Evolutionary conservation across 2,329 filamentous ascomycete species (phyloP).

Genomic region (Cladosporium sp.): DNA sequence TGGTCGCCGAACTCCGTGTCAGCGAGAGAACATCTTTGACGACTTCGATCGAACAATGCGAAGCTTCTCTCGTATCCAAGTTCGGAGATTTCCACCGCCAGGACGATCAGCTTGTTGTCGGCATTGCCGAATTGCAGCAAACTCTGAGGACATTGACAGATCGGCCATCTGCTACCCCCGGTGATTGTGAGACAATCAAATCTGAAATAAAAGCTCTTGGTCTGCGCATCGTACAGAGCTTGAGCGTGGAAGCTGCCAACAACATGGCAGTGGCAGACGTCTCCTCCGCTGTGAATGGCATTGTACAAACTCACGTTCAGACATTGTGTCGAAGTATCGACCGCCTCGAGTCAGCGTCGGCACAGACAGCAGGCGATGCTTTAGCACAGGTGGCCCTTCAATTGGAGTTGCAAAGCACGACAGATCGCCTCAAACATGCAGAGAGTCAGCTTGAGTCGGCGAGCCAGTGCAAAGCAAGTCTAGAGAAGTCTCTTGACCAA

Average conservation of each 20-base stretch:
- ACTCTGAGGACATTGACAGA: background rate
- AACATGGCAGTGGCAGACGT: background rate
- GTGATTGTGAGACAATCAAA: background rate
- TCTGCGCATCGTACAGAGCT: background rate
- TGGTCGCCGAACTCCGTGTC: background rate
- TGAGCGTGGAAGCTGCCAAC: background rate
- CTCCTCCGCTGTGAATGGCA: background rate
- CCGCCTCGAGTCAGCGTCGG: background rate
- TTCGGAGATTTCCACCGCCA: background rate
- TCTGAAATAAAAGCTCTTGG: background rate
- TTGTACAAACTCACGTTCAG: background rate
- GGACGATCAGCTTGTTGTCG: background rate
- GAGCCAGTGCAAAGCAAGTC: background rate
- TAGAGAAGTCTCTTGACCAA: background rate
- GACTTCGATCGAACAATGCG: background rate
- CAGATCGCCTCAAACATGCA: background rate
- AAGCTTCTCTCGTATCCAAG: background rate
- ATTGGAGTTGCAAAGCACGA: background rate
- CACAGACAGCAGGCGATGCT: background rate
- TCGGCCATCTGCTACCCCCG: background rate
- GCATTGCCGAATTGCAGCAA: background rate
- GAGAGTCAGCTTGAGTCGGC: background rate
- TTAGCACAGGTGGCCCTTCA: background rate
- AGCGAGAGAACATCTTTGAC: conserved; percentile 1
- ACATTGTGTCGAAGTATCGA: background rate